Evolutionary conservation across 139 green algal species (phyloP).

Genomic region (Diplosphaera chodatii): DNA sequence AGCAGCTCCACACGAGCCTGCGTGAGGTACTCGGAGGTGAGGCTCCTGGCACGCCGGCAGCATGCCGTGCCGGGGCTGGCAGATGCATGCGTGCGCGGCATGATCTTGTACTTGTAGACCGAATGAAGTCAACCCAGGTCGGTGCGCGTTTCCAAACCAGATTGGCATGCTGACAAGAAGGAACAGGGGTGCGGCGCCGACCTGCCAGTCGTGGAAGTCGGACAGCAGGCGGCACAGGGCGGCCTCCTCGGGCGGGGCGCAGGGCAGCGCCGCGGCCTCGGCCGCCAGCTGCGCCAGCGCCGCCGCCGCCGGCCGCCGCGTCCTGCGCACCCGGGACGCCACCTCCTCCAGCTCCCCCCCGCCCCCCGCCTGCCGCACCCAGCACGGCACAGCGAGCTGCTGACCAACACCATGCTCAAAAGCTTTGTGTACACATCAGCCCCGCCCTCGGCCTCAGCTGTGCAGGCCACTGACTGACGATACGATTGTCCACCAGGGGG

Average conservation of each 20-base stretch:
- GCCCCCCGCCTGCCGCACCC: background rate
- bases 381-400: too few species aligned
- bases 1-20: constrained; percentile 11
- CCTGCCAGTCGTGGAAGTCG: constrained; percentile 40
- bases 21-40: too few species aligned
- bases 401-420: too few species aligned
- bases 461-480: too few species aligned
- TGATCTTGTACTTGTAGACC: too few species aligned
- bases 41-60: too few species aligned
- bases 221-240: constrained; percentile 22
- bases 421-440: too few species aligned
- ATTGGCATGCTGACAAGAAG: too few species aligned
- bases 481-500: too few species aligned
- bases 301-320: constrained; percentile 11
- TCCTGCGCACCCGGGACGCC: background rate
- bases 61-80: background rate
- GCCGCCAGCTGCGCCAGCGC: constrained; percentile 32
- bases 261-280: constrained; percentile 31
- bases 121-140: too few species aligned
- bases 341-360: constrained; percentile 13
- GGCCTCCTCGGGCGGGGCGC: constrained; percentile 16
- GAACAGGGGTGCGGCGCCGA: background rate
- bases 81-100: background rate
- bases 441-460: too few species aligned
- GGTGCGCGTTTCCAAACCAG: too few species aligned